A percentile compares a stretch with the other conserved stretches of the same genome.
These are phyloP conservation scores for Psilocybe tampanensis DNA, from an alignment of 768 basidiomycete species.

Conservation along the genomic window DNA sequence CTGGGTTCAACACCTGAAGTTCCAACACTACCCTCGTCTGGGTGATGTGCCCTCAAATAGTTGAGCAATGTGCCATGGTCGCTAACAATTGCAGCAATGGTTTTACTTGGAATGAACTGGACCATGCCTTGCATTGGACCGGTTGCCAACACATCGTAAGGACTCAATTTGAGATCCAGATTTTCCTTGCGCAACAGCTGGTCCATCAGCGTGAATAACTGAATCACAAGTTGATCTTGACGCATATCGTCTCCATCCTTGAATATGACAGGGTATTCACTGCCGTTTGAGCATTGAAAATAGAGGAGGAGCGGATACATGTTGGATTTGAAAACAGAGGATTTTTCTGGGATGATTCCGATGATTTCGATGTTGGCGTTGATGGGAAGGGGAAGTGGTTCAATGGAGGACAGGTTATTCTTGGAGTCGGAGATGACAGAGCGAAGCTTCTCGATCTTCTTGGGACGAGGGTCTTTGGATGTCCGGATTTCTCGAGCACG, in stretches of 20 bases:
- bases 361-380: slow-evolving; percentile 85
- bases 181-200: slow-evolving; percentile 91
- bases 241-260: slow-evolving; percentile 99
- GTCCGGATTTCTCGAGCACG: slow-evolving; percentile 85
- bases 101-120: slow-evolving; percentile 95
- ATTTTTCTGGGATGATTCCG: slow-evolving; percentile 90
- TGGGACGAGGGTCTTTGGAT: slow-evolving; percentile 91
- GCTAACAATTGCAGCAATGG: slow-evolving; percentile 91
- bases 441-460: slow-evolving; percentile 97
- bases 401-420: slow-evolving; percentile 77
- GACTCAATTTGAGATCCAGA: slow-evolving; percentile 87
- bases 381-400: slow-evolving; percentile 85
- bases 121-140: slow-evolving; percentile 93
- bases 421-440: slow-evolving; percentile 83
- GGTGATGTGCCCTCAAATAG: slow-evolving; percentile 83
- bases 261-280: slow-evolving; percentile 94
- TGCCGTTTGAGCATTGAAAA: slow-evolving; percentile 83
- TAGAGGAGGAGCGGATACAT: slow-evolving; percentile 89
- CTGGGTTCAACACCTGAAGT: slow-evolving; percentile 94
- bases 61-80: slow-evolving; percentile 89
- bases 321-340: slow-evolving; percentile 96
- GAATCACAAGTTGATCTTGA: slow-evolving; percentile 97
- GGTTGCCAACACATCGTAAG: slow-evolving; percentile 93
- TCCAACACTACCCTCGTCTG: slow-evolving; percentile 93
- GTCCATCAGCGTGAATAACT: slow-evolving; percentile 99